Conservation (phyloP, 1,139 yeast species). For the Nematodospora anomalae region DNA sequence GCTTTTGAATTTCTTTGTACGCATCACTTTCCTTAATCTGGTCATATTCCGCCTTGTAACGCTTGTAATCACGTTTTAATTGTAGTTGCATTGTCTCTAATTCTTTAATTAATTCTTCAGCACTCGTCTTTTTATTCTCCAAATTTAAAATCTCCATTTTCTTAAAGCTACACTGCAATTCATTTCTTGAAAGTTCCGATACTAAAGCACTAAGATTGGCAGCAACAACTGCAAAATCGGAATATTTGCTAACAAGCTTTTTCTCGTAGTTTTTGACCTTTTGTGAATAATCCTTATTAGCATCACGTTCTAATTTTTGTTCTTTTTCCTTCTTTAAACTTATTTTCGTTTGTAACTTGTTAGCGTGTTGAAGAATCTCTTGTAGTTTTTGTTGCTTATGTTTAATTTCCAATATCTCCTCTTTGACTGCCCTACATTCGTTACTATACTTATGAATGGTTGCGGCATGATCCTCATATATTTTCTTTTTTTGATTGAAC, state of each 20-base stretch:
- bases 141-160: conserved; percentile 29
- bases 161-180: conserved; percentile 23
- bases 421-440: conserved; percentile 16
- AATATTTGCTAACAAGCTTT: conserved; percentile 26
- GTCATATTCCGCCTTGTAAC: conserved; percentile 43
- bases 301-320: conserved; percentile 24
- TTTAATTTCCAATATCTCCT: conserved; percentile 20
- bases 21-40: conserved; percentile 47
- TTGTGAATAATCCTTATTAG: conserved; percentile 31
- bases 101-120: conserved; percentile 32
- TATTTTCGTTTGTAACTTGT: conserved; percentile 23
- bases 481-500: conserved; percentile 8
- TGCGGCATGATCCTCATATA: conserved; percentile 1
- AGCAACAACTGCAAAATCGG: conserved; percentile 21
- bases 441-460: conserved; percentile 3
- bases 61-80: conserved; percentile 33
- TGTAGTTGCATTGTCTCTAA: conserved; percentile 32
- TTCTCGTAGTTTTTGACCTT: conserved; percentile 24
- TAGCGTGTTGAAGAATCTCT: conserved; percentile 15
- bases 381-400: conserved; percentile 12
- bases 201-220: conserved; percentile 12
- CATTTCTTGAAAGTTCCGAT: conserved; percentile 21
- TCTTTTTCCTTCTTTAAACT: conserved; percentile 25
- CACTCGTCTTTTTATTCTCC: conserved; percentile 34
- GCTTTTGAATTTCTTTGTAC: conserved; percentile 40